Conservation (phyloP, 176 grass and related monocot genomes). For the Oryza glaberrima region DNA sequence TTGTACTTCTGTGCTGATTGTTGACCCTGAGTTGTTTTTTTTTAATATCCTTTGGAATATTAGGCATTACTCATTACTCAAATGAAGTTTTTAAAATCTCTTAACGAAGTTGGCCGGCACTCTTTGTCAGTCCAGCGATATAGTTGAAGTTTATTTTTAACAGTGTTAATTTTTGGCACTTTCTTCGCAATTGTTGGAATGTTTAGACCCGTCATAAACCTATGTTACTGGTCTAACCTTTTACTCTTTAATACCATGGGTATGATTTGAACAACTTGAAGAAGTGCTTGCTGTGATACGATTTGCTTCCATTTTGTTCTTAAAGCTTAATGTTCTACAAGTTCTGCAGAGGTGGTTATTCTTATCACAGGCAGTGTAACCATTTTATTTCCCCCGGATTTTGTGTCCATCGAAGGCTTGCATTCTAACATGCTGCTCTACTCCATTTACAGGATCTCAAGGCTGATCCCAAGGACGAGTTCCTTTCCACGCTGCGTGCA, state of each 20-base stretch:
- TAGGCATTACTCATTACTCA: background rate
- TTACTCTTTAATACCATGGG: background rate
- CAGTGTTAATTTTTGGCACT: background rate
- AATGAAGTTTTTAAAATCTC: background rate
- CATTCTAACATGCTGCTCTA: background rate
- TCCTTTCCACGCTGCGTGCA: slow-evolving; percentile 63
- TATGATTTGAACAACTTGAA: background rate
- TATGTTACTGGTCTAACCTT: background rate
- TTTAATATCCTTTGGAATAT: background rate
- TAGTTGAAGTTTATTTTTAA: background rate
- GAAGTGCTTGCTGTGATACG: background rate
- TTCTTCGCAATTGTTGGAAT: background rate
- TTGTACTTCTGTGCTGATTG: slow-evolving; percentile 3
- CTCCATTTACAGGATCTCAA: slow-evolving; percentile 70
- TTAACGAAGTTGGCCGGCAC: too few species aligned
- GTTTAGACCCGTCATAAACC: background rate
- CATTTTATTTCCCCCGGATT: background rate
- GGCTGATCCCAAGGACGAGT: slow-evolving; percentile 87
- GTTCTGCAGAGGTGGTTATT: background rate
- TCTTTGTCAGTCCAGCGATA: background rate
- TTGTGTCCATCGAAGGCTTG: background rate
- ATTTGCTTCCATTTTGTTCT: background rate
- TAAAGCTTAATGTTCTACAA: background rate
- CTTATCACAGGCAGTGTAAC: background rate
- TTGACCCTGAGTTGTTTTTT: background rate